Conservation (phyloP, 176 grass and related monocot genomes). For the Eremochloa ophiuroides region DNA sequence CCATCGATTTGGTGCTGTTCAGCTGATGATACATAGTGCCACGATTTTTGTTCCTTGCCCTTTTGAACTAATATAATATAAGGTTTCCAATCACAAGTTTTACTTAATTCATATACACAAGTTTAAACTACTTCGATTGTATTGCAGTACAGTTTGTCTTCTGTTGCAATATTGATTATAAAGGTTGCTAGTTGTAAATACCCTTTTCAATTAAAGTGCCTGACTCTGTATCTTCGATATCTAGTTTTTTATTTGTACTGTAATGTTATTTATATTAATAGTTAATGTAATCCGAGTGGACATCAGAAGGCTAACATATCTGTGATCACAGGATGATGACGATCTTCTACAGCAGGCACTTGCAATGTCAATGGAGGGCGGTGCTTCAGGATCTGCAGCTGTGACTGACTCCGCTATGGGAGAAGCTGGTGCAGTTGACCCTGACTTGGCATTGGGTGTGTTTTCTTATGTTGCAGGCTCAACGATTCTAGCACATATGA, state of each 20-base stretch:
- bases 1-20: background rate
- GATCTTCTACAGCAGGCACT: conserved; percentile 80
- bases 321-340: conserved; percentile 63
- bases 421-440: conserved; percentile 65
- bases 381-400: conserved; percentile 39
- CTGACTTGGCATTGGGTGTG: conserved; percentile 80
- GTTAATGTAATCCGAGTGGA: background rate
- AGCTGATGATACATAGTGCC: background rate
- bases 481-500: background rate
- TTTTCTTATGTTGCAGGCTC: background rate
- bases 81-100: background rate
- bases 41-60: background rate
- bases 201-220: background rate
- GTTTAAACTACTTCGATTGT: background rate
- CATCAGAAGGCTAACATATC: conserved; percentile 17
- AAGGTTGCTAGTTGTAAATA: background rate
- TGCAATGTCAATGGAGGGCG: conserved; percentile 87
- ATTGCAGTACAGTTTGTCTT: background rate
- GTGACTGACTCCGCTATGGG: conserved; percentile 57
- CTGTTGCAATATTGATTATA: background rate
- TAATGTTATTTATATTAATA: conserved; percentile 6
- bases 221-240: background rate
- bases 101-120: background rate
- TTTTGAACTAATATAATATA: background rate
- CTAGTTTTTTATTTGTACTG: background rate